Evolutionary conservation across 306 rosid genomes (phyloP).

Genomic region (Coriaria nepalensis): DNA sequence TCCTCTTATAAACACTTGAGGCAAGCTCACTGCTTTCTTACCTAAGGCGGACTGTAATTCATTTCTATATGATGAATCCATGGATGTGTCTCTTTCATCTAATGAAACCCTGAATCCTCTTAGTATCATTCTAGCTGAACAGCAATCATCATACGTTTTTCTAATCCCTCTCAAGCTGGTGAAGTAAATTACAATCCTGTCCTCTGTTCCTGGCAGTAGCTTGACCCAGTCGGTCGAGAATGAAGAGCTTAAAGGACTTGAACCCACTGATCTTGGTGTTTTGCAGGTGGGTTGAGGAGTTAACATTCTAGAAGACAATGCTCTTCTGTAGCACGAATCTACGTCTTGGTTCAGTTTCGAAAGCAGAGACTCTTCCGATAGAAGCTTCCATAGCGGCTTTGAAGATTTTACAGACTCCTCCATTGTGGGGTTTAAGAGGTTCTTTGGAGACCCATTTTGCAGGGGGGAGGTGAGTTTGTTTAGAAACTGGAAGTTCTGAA

Average conservation of each 20-base stretch:
- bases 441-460: slow-evolving; percentile 36
- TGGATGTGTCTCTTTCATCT: slow-evolving; percentile 73
- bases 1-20: slow-evolving; percentile 65
- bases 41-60: slow-evolving; percentile 40
- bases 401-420: not conserved
- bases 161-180: slow-evolving; percentile 76
- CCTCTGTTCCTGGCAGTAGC: slow-evolving; percentile 26
- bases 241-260: slow-evolving; percentile 31
- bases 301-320: slow-evolving; percentile 51
- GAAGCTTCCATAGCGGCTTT: slow-evolving; percentile 79
- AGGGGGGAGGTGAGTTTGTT: slow-evolving; percentile 29
- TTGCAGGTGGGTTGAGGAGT: slow-evolving; percentile 14
- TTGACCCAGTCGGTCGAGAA: slow-evolving; percentile 12
- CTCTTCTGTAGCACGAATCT: slow-evolving; percentile 52
- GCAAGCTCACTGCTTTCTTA: slow-evolving; percentile 34
- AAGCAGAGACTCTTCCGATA: slow-evolving; percentile 67
- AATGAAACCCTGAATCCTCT: slow-evolving; percentile 49
- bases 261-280: slow-evolving; percentile 32
- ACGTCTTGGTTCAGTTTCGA: slow-evolving; percentile 69
- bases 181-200: slow-evolving; percentile 51
- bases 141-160: slow-evolving; percentile 72
- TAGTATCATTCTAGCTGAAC: slow-evolving; percentile 45
- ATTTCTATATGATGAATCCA: slow-evolving; percentile 58
- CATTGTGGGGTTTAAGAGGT: slow-evolving; percentile 22
- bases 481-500: slow-evolving; percentile 13